Evolutionary conservation across 495 filamentous ascomycete species (phyloP).

Genomic region (Penicillium ucsense): DNA sequence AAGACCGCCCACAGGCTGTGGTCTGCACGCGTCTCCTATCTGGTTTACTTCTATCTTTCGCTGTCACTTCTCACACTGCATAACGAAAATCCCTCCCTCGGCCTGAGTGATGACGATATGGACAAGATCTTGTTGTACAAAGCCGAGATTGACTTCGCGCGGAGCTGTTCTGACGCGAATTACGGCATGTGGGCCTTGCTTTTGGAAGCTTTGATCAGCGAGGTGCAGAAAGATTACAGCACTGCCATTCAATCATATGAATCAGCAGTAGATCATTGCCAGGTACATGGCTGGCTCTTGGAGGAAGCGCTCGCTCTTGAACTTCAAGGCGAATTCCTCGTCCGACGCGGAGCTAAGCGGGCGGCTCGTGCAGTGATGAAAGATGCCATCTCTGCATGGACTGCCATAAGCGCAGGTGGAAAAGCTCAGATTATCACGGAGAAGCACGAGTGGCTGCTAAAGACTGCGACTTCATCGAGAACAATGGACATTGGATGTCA

Average conservation of each 20-base stretch:
- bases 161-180: slow-evolving; percentile 62
- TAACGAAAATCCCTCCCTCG: slow-evolving; percentile 41
- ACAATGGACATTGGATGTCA: slow-evolving; percentile 65
- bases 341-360: slow-evolving; percentile 59
- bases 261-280: slow-evolving; percentile 66
- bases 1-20: slow-evolving; percentile 53
- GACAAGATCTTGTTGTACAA: slow-evolving; percentile 48
- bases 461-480: slow-evolving; percentile 50
- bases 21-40: slow-evolving; percentile 59
- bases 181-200: slow-evolving; percentile 69
- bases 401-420: slow-evolving; percentile 62
- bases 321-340: slow-evolving; percentile 59
- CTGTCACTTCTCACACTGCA: slow-evolving; percentile 55
- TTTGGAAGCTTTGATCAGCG: slow-evolving; percentile 62
- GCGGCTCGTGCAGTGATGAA: slow-evolving; percentile 62
- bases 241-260: slow-evolving; percentile 60
- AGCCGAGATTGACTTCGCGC: slow-evolving; percentile 57
- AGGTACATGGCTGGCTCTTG: slow-evolving; percentile 64
- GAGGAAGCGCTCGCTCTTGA: slow-evolving; percentile 78
- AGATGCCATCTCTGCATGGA: slow-evolving; percentile 65
- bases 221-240: slow-evolving; percentile 53
- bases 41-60: slow-evolving; percentile 59
- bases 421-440: slow-evolving; percentile 61
- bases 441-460: slow-evolving; percentile 63
- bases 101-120: slow-evolving; percentile 44